Conservation (phyloP, 2,329 filamentous ascomycete species). For the Colletotrichum sp. region DNA sequence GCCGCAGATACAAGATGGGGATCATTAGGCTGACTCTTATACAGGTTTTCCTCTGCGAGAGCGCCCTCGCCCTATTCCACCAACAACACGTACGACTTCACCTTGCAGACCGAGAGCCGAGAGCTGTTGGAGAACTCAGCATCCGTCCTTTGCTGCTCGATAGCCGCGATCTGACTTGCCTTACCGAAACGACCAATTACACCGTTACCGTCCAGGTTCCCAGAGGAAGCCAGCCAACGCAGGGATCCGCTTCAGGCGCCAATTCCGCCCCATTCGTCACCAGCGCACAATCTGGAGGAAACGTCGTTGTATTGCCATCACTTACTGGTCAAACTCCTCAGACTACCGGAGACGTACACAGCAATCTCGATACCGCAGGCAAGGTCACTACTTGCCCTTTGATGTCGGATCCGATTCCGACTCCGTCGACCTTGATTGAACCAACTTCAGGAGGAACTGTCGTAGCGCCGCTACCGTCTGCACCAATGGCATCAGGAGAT, state of each 20-base stretch:
- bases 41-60: constrained; percentile 16
- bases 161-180: constrained; percentile 3
- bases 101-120: constrained; percentile 6
- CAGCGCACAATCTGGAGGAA: constrained; percentile 28
- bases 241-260: background rate
- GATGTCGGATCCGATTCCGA: constrained; percentile 37
- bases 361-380: constrained; percentile 20
- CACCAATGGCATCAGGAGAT: constrained; percentile 38
- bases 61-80: constrained; percentile 7
- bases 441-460: background rate
- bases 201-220: constrained; percentile 12
- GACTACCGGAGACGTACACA: constrained; percentile 33
- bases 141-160: constrained; percentile 11
- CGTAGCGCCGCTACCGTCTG: background rate
- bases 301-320: constrained; percentile 30
- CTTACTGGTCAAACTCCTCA: constrained; percentile 32
- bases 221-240: constrained; percentile 1
- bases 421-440: constrained; percentile 38
- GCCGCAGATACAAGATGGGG: background rate
- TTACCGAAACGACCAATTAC: constrained; percentile 13
- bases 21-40: constrained; percentile 17
- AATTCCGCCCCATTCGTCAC: constrained; percentile 30
- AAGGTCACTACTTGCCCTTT: constrained; percentile 26
- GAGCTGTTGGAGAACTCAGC: constrained; percentile 2
- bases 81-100: constrained; percentile 19